Base-by-base conservation (phyloP, 345 rosid genomes). In the Theobroma cacao region DNA sequence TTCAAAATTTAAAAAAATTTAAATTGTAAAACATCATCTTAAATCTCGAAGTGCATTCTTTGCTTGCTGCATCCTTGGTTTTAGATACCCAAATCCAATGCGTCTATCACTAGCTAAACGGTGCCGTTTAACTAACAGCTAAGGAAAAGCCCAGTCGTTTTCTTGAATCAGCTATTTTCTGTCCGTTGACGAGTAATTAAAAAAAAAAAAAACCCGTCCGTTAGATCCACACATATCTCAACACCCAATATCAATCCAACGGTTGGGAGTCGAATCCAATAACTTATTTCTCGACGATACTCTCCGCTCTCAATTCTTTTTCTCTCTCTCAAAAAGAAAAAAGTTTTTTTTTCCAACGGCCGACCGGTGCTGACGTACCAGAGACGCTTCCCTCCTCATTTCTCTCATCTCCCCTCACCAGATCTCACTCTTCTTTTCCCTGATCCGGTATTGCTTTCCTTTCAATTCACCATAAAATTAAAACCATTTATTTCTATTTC, bases 291-390 rank as follows among this genome's bases (percentile, higher is more conserved):
- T 73, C 34, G 47, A 55, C 4, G 11, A 75, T 61, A 41, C 70
- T 45, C 4, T 5, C 11, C 17, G 48, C 14, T 11, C 5, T 43
- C 7, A 10, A 5, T 1, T 11, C 3, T 34, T 7, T 70, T 15
- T 14, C 17, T 67, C 20, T 52, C 75, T 50, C 74, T 22, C 64
- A n/a, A 55, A 30, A 47, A 47, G 22, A 45, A 72, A 73, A 70
- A 20, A 2, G 4, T 17, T 14, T 31, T 40, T 45, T 40, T 71
- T 79, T 65, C 80, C 84, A 86, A 87, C 87, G 91, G 78, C 89
- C 85, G 87, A 74, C 85, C 78, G 86, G 86, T 82, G 81, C 79
- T 81, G 85, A 77, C 83, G 86, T 77, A 74, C 47, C 84, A 45
- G 78, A 81, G 80, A 53, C 81, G 78, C 77, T 75, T 79, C 79